Evolutionary conservation across 1,284 basidiomycete genomes (phyloP), one percentile per base, ranked within the genome.

Genomic region (Apiotrichum brassicae): DNA sequence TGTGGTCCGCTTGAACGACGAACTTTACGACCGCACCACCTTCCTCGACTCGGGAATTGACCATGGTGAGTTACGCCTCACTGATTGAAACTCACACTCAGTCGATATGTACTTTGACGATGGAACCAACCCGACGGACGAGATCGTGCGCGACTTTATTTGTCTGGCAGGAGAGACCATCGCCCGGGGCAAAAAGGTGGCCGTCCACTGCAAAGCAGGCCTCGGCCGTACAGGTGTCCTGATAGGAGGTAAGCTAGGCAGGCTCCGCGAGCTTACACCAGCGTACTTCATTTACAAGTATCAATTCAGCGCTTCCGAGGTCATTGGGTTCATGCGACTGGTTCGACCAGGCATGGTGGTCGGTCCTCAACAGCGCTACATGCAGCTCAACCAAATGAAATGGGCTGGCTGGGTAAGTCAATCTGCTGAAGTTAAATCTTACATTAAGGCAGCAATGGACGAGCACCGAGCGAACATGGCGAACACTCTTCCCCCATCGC

Each of bases 271-370:
- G 40, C 58, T 63, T 64, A 70, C 48, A 20, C 14, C 54, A 75
- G 95, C 95, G 3, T 98, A 97, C 77, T 80, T 99, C 49, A 88
- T 97, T 60, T 99, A 95, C 87, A 97, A 95, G 75, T 93, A 97
- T 65, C 87, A 87, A n/a, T 99, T 99, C 68, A 91, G 91, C n/a
- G 93, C 94, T 0, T 83, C 85, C 49, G 95, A 99, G 75, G 93
- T 86, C 9, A 98, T 98, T 54, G 95, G 87, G 0, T 97, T 92
- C 73, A 98, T 98, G 95, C 85, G 95, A 20, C 87, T 99, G 58
- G 85, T 97, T 56, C 83, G 94, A 36, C 95, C 94, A 0, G 73
- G 73, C 2, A 92, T 91, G 69, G 93, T 97, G 14, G 93, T 97
- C 32, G 93, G 93, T 7, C 75, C 76, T 12, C 77, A 79, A 50